Conservation (phyloP, 1,284 basidiomycete species). For the Inonotus hispidus region DNA sequence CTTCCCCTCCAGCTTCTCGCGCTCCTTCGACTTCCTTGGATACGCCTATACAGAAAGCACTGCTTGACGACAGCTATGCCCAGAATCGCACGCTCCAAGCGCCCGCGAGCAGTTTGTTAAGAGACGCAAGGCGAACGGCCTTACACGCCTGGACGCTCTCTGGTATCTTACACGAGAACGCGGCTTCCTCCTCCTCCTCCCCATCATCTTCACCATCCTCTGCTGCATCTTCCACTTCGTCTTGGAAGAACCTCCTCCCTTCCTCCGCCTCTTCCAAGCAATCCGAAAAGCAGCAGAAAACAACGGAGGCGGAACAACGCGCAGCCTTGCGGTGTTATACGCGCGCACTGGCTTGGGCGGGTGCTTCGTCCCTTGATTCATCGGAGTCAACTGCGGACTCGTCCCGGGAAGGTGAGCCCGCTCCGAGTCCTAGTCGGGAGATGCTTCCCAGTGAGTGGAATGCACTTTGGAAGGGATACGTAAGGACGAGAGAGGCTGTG, state of each 20-base stretch:
- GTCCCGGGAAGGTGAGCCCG: slow-evolving; percentile 8
- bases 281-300: neutral
- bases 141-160: slow-evolving; percentile 64
- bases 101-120: slow-evolving; percentile 54
- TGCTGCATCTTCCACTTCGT: slow-evolving; percentile 1
- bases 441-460: slow-evolving; percentile 15
- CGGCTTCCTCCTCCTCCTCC: slow-evolving; percentile 19
- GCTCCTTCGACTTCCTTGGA: neutral
- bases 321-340: slow-evolving; percentile 51
- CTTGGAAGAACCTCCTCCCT: neutral
- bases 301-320: neutral
- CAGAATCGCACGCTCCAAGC: slow-evolving; percentile 39
- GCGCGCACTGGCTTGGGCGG: slow-evolving; percentile 59
- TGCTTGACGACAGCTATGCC: neutral
- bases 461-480: slow-evolving; percentile 11
- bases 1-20: slow-evolving; percentile 13
- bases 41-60: neutral
- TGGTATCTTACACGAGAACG: slow-evolving; percentile 40
- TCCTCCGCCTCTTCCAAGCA: neutral
- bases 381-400: neutral
- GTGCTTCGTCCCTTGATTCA: slow-evolving; percentile 27
- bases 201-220: neutral
- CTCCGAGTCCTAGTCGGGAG: slow-evolving; percentile 37
- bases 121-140: slow-evolving; percentile 64
- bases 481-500: slow-evolving; percentile 6